Conservation (phyloP, 805 yeast genomes). For the Saturnispora ahearnii region DNA sequence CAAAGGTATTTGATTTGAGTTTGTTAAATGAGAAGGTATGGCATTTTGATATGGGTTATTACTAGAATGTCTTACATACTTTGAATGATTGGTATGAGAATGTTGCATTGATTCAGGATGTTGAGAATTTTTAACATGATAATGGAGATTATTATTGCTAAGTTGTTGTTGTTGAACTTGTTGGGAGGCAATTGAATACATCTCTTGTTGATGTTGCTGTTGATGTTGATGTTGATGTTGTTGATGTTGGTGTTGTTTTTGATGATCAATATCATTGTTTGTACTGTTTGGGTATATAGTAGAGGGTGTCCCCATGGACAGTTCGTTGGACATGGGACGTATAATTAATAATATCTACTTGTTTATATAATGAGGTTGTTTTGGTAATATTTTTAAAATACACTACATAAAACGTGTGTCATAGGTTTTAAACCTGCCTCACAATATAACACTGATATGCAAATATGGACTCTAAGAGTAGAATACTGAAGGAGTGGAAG, state of each 20-base stretch:
- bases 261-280: neutral
- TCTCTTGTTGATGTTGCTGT: slow-evolving; percentile 4
- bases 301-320: neutral
- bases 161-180: slow-evolving; percentile 8
- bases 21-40: slow-evolving; percentile 1
- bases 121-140: neutral
- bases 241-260: slow-evolving; percentile 5
- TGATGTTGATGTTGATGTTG: slow-evolving; percentile 11
- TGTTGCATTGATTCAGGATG: neutral
- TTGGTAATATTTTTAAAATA: too few relatives aligned
- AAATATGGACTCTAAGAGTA: slow-evolving; percentile 1
- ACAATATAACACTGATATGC: too few relatives aligned
- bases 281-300: neutral
- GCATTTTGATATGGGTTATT: neutral
- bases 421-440: too few relatives aligned
- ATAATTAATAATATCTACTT: too few relatives aligned
- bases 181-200: neutral
- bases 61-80: neutral
- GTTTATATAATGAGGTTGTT: too few relatives aligned
- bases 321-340: neutral
- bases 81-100: neutral
- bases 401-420: too few relatives aligned
- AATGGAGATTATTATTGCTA: neutral
- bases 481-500: slow-evolving; percentile 1
- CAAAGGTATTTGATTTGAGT: slow-evolving; percentile 11